phyloP scores from a whole-genome alignment of 2,329 filamentous ascomycete species.

The Didymella segeticola region DNA sequence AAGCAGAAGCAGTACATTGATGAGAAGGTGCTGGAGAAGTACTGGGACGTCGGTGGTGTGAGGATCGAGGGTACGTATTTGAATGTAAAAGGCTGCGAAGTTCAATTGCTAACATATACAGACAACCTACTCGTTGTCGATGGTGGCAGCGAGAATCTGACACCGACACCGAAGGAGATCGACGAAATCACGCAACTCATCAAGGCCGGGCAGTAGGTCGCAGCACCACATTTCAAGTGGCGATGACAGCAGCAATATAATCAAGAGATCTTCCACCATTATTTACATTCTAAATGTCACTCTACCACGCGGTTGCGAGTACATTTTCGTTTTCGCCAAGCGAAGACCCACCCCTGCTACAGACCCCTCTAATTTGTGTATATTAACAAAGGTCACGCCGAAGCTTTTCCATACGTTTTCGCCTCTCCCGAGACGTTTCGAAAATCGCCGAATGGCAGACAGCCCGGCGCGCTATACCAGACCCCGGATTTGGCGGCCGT shows the following conservation, averaged over 20 bases:
- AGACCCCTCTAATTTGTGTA: conserved; percentile 8
- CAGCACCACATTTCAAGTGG: not conserved
- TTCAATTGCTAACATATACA: conserved; percentile 22
- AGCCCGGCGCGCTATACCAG: not conserved
- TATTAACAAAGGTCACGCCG: conserved; percentile 8
- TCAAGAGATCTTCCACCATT: conserved; percentile 7
- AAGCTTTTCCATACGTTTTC: not conserved
- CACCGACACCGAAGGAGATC: conserved; percentile 74
- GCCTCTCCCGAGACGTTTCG: not conserved
- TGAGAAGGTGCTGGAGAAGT: conserved; percentile 67
- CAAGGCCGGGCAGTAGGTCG: conserved; percentile 25
- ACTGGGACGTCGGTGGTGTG: conserved; percentile 84
- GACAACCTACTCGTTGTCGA: conserved; percentile 85
- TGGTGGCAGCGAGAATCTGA: conserved; percentile 82
- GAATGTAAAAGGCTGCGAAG: not conserved
- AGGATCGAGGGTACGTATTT: conserved; percentile 71
- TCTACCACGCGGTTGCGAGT: not conserved
- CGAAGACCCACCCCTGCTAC: not conserved
- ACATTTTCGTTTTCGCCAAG: conserved; percentile 8
- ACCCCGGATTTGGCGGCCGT: conserved; percentile 1
- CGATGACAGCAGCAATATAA: conserved; percentile 8
- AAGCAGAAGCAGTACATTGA: conserved; percentile 71
- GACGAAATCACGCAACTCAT: conserved; percentile 72
- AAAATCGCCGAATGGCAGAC: conserved; percentile 3
- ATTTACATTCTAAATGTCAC: not conserved